A percentile compares a stretch with the other conserved stretches of the same genome.
phyloP scores from a whole-genome alignment of 2,329 filamentous ascomycete species.

The Herpomyces periplanetae region DNA sequence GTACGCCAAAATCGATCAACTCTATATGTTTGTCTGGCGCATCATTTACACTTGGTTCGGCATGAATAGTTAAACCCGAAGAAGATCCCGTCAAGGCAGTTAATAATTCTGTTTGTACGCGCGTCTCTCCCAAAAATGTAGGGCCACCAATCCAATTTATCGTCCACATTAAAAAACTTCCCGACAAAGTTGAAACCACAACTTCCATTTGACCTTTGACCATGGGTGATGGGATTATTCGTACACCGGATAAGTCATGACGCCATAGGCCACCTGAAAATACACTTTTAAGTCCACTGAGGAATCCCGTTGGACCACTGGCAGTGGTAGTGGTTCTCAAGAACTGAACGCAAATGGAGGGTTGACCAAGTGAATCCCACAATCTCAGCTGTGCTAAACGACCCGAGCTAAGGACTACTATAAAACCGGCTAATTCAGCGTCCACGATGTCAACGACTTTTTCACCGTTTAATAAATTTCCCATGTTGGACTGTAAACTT shows the following conservation, averaged over 20 bases:
- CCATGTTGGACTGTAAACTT: slow-evolving; percentile 32
- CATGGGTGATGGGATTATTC: slow-evolving; percentile 25
- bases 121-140: slow-evolving; percentile 26
- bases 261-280: slow-evolving; percentile 27
- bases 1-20: no score
- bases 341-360: slow-evolving; percentile 35
- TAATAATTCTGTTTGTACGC: slow-evolving; percentile 23
- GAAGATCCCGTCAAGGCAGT: no score
- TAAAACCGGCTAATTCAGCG: slow-evolving; percentile 51
- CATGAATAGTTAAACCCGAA: no score
- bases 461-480: slow-evolving; percentile 37
- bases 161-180: slow-evolving; percentile 47
- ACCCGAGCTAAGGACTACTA: slow-evolving; percentile 48
- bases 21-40: no score
- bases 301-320: slow-evolving; percentile 20
- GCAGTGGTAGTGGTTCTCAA: slow-evolving; percentile 20
- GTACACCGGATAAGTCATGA: slow-evolving; percentile 41
- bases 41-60: no score
- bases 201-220: slow-evolving; percentile 59
- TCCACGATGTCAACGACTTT: slow-evolving; percentile 33
- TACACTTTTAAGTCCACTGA: slow-evolving; percentile 40
- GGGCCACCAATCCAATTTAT: slow-evolving; percentile 57
- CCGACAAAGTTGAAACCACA: slow-evolving; percentile 35
- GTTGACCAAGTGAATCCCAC: slow-evolving; percentile 50
- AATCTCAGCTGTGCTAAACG: slow-evolving; percentile 53